These are phyloP conservation scores for Tillandsia leiboldiana DNA, from an alignment of 176 grass and related monocot species.

Conservation along the genomic window DNA sequence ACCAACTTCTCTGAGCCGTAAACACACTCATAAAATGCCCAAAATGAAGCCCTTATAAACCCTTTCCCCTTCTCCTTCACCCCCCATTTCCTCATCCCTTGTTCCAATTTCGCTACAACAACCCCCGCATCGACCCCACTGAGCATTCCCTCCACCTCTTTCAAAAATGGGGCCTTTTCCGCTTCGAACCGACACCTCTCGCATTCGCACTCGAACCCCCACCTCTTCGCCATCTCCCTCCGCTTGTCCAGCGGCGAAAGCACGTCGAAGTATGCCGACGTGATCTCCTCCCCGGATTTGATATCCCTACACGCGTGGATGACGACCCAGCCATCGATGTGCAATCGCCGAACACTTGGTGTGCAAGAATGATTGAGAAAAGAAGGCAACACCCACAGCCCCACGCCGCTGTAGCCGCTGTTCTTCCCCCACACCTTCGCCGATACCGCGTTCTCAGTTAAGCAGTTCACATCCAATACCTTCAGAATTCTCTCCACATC, in stretches of 20 bases:
- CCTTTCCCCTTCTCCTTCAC: constrained; percentile 63
- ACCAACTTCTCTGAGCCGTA: constrained; percentile 48
- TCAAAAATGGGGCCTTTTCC: constrained; percentile 17
- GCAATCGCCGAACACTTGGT: constrained; percentile 56
- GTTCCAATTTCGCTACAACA: constrained; percentile 45
- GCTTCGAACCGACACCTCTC: constrained; percentile 61
- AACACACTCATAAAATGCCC: constrained; percentile 36
- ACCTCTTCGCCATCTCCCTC: constrained; percentile 35
- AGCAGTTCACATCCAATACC: constrained; percentile 74
- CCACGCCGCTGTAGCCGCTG: constrained; percentile 43
- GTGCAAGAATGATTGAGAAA: constrained; percentile 85
- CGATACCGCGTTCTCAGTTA: constrained; percentile 46
- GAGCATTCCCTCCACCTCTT: constrained; percentile 37
- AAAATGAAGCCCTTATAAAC: constrained; percentile 69
- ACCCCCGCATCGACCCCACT: constrained; percentile 32
- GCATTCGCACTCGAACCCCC: constrained; percentile 76
- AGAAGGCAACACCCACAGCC: constrained; percentile 76
- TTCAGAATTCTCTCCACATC: constrained; percentile 62
- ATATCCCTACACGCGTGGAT: constrained; percentile 79
- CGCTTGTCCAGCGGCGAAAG: constrained; percentile 38
- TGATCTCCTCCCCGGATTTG: constrained; percentile 70
- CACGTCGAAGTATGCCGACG: constrained; percentile 81
- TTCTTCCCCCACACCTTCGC: constrained; percentile 40
- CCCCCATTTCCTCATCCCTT: constrained; percentile 46
- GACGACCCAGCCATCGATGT: constrained; percentile 55